Percentiles rank a stretch among this genome's conserved stretches.
Conservation (phyloP, 139 green algal species). For the Micractinium conductrix region DNA sequence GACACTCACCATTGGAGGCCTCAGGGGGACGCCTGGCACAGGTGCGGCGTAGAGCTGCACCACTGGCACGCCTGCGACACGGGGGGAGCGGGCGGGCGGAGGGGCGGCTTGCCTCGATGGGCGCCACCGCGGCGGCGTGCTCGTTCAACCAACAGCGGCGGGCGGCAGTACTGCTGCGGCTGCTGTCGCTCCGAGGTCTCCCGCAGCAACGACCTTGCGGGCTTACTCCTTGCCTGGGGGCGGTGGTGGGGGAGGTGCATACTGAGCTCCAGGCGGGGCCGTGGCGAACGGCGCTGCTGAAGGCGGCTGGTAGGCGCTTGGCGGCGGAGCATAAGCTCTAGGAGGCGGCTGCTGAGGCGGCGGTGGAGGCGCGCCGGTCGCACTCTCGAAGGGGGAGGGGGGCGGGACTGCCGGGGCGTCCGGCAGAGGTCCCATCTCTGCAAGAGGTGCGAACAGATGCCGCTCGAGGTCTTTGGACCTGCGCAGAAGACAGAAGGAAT, state of each 20-base stretch:
- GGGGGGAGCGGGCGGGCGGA: no score
- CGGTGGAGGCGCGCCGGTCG: background rate
- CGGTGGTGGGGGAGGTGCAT: no score
- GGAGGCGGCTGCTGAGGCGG: background rate
- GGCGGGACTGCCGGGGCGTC: background rate
- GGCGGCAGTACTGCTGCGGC: no score
- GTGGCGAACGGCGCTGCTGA: no score
- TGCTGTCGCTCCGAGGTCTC: no score
- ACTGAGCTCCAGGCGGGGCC: no score
- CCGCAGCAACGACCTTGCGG: no score
- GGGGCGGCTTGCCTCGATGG: no score
- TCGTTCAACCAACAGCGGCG: no score
- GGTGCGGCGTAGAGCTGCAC: background rate
- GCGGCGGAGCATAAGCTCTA: background rate
- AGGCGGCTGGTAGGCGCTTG: background rate
- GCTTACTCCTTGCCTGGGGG: background rate
- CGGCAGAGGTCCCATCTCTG: background rate
- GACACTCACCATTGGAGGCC: background rate
- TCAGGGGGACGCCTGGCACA: background rate
- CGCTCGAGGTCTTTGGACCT: background rate
- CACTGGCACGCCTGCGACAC: background rate
- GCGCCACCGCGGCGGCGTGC: no score
- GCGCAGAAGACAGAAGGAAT: no score
- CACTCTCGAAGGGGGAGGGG: no score
- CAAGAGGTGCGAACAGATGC: background rate